phyloP scores from a whole-genome alignment of 177 flowering plant genomes.

The Telopea speciosissima region DNA sequence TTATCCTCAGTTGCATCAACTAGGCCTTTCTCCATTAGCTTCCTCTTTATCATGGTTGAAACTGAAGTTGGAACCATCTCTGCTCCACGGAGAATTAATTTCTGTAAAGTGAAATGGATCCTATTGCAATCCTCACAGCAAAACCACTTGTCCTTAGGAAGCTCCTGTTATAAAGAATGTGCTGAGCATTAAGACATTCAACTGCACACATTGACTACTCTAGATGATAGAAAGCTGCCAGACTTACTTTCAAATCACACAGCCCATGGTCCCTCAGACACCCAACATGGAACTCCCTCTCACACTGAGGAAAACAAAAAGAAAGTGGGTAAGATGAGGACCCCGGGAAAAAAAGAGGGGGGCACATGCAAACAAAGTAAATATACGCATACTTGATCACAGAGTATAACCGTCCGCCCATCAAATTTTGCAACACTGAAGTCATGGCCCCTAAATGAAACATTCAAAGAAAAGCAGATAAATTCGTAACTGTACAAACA shows the following conservation, averaged over 20 bases:
- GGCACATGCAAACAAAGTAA: background rate
- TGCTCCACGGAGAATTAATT: slow-evolving; percentile 32
- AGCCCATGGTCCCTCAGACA: slow-evolving; percentile 55
- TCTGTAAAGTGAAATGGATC: slow-evolving; percentile 43
- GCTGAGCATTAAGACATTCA: background rate
- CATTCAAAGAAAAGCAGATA: slow-evolving; percentile 2
- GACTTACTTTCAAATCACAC: slow-evolving; percentile 65
- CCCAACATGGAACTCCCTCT: slow-evolving; percentile 77
- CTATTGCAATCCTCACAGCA: slow-evolving; percentile 56
- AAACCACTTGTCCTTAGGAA: slow-evolving; percentile 76
- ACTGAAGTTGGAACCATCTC: slow-evolving; percentile 40
- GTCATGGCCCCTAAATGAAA: slow-evolving; percentile 46
- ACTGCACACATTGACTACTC: background rate
- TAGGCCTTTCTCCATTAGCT: slow-evolving; percentile 41
- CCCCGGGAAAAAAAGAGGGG: background rate
- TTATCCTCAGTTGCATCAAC: slow-evolving; percentile 20
- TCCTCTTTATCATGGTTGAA: slow-evolving; percentile 28
- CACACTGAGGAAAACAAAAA: slow-evolving; percentile 42
- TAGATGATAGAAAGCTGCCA: background rate
- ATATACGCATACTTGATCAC: slow-evolving; percentile 66
- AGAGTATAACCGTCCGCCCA: slow-evolving; percentile 69
- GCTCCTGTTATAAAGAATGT: slow-evolving; percentile 36
- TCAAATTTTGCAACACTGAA: slow-evolving; percentile 55
- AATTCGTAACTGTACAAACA: no score
- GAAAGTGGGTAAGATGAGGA: slow-evolving; percentile 9